Evolutionary conservation across 2,329 filamentous ascomycete species (phyloP).

Genomic region (Fusarium sp.): DNA sequence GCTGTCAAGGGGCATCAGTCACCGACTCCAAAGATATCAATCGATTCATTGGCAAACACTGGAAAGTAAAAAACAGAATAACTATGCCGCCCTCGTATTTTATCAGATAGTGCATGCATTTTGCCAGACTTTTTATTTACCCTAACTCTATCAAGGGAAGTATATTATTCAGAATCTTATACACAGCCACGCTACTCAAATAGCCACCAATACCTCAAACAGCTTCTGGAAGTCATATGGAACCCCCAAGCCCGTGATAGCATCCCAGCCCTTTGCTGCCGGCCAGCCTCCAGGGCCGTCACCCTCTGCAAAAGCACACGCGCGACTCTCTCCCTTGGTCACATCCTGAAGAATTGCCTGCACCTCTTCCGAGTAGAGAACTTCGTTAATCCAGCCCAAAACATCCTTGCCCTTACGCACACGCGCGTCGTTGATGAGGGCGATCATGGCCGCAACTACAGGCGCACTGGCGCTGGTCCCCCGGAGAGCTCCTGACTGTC

Average conservation of each 20-base stretch:
- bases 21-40: too few relatives aligned
- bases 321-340: constrained; percentile 52
- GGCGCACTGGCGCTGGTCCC: constrained; percentile 66
- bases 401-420: constrained; percentile 59
- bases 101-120: too few relatives aligned
- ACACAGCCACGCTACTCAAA: constrained; percentile 3
- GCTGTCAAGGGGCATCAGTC: neutral
- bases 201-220: constrained; percentile 48
- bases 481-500: constrained; percentile 44
- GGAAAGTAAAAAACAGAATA: too few relatives aligned
- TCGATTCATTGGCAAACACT: too few relatives aligned
- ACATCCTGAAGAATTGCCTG: constrained; percentile 56
- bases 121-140: too few relatives aligned
- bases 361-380: constrained; percentile 57
- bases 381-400: constrained; percentile 65
- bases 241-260: constrained; percentile 62
- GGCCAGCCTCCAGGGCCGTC: constrained; percentile 56
- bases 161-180: neutral
- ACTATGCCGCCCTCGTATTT: too few relatives aligned
- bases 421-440: constrained; percentile 65
- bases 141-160: neutral
- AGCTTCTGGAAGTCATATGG: constrained; percentile 56
- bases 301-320: constrained; percentile 54
- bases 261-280: constrained; percentile 58
- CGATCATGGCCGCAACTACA: constrained; percentile 64